Base-by-base conservation (phyloP, 257 asterid genomes). In the Knoxia roxburghii region DNA sequence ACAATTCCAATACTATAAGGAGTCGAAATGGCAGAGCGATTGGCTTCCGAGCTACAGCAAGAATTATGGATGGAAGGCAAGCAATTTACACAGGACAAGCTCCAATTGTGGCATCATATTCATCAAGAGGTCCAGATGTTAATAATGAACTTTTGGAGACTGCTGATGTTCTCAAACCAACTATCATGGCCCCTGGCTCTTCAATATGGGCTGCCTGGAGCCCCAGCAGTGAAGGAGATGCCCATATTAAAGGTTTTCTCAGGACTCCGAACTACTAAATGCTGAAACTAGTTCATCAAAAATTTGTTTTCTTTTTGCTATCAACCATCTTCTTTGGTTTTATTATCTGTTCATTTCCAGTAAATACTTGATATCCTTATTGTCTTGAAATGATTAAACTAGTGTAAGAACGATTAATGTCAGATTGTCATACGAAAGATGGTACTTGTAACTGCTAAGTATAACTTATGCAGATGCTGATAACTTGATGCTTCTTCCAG, bases 161-260 rank as follows among this genome's bases (percentile, higher is more conserved):
- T 0, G 89, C 90, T 4, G 96, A 86, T 70, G 90, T 86, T 70
- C 86, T 86, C 37, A 88, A 88, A 74, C 95, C 93, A 27, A 84
- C 73, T 73, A 73, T 88, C 73, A 77, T 88, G 90, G 95, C 93
- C 50, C 95, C 95, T 0, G 95, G 95, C 30, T 82, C 92, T 67
- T 82, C 80, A 7, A 88, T 88, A 68, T 88, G 95, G 95, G 95
- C 86, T 41, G 88, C 93, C 13, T 86, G 93, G 95, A 84, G 79
- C 73, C 88, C 89, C 29, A 71, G 48, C 66, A 86, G 95, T 65
- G 83, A 78, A 67, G 95, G 90, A 67, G 86, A 88, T 72, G 73
- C 63, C n/a, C 72, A 74, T 75, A 72, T 71, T 61, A 80, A 70
- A 79, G 92, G 90, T 84, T 54, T 21, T 39, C 3, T 20, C 46